A percentile compares a stretch with the other conserved stretches of the same genome.
Conservation (phyloP, 2,329 filamentous ascomycete genomes). For the Xylaria digitata region DNA sequence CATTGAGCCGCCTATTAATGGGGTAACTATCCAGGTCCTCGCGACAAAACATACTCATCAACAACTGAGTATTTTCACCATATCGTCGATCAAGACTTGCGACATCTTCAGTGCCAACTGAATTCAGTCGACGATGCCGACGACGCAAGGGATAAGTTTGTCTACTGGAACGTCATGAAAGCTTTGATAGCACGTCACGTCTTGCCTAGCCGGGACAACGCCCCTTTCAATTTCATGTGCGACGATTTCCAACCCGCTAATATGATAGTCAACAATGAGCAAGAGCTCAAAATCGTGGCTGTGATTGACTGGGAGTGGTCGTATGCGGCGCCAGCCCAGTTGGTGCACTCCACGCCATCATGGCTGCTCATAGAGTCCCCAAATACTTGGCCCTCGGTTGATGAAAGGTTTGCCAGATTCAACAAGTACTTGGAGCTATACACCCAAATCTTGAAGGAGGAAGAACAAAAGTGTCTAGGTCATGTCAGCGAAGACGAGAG, state of each 20-base stretch:
- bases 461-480: slow-evolving; percentile 15
- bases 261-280: slow-evolving; percentile 28
- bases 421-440: slow-evolving; percentile 20
- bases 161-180: slow-evolving; percentile 30
- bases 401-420: slow-evolving; percentile 25
- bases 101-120: slow-evolving; percentile 18
- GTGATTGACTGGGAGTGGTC: slow-evolving; percentile 32
- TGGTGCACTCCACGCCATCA: slow-evolving; percentile 19
- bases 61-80: slow-evolving; percentile 28
- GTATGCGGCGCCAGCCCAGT: slow-evolving; percentile 21
- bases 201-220: slow-evolving; percentile 16
- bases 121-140: slow-evolving; percentile 30
- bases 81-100: slow-evolving; percentile 18
- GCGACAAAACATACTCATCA: slow-evolving; percentile 22
- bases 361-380: slow-evolving; percentile 27
- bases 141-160: slow-evolving; percentile 27
- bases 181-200: slow-evolving; percentile 26
- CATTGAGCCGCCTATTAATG: slow-evolving; percentile 2
- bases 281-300: slow-evolving; percentile 20
- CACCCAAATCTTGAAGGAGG: slow-evolving; percentile 20
- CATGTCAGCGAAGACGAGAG: slow-evolving; percentile 18
- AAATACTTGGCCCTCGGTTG: slow-evolving; percentile 15
- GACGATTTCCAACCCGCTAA: slow-evolving; percentile 28
- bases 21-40: slow-evolving; percentile 9
- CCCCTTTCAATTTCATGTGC: slow-evolving; percentile 25